Percentiles rank a stretch among this genome's conserved stretches.
Evolutionary conservation across 2,329 filamentous ascomycete species (phyloP).

Genomic region (Helotiales sp.): DNA sequence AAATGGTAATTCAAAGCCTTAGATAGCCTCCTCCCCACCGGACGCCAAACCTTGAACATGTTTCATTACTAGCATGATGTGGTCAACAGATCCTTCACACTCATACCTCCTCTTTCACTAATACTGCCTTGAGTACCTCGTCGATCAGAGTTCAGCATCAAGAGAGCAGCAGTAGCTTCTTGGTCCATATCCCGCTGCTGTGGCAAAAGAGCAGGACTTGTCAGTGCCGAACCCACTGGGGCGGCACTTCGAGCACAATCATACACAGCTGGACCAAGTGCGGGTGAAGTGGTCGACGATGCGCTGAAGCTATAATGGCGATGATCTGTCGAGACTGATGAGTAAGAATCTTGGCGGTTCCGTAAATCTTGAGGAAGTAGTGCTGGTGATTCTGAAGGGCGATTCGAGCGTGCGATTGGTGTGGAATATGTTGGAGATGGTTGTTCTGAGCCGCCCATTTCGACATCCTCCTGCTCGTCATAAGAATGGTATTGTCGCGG

Average conservation of each 20-base stretch:
- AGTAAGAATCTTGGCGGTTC: slow-evolving; percentile 52
- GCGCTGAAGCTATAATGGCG: slow-evolving; percentile 51
- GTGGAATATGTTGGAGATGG: slow-evolving; percentile 48
- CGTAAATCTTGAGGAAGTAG: slow-evolving; percentile 47
- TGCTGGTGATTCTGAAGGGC: slow-evolving; percentile 54
- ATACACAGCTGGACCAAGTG: slow-evolving; percentile 53
- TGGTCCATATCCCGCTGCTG: slow-evolving; percentile 56
- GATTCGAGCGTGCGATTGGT: slow-evolving; percentile 28
- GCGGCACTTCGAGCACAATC: slow-evolving; percentile 41
- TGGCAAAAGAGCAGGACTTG: slow-evolving; percentile 57
- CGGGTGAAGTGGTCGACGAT: slow-evolving; percentile 55
- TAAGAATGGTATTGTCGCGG: slow-evolving; percentile 45
- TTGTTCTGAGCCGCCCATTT: slow-evolving; percentile 58
- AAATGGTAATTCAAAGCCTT: not conserved
- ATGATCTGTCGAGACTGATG: slow-evolving; percentile 48
- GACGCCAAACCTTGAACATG: not conserved
- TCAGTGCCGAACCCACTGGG: slow-evolving; percentile 50
- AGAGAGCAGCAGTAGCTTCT: slow-evolving; percentile 75
- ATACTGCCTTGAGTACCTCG: slow-evolving; percentile 31
- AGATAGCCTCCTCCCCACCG: not conserved
- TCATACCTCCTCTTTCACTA: slow-evolving; percentile 48
- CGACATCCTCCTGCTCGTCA: slow-evolving; percentile 52
- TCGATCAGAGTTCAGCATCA: slow-evolving; percentile 85
- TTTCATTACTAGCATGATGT: slow-evolving; percentile 35
- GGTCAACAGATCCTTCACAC: slow-evolving; percentile 55